Evolutionary conservation across 257 asterid genomes (phyloP), one percentile per base, ranked within the genome.

Genomic region (Petunia secreta): DNA sequence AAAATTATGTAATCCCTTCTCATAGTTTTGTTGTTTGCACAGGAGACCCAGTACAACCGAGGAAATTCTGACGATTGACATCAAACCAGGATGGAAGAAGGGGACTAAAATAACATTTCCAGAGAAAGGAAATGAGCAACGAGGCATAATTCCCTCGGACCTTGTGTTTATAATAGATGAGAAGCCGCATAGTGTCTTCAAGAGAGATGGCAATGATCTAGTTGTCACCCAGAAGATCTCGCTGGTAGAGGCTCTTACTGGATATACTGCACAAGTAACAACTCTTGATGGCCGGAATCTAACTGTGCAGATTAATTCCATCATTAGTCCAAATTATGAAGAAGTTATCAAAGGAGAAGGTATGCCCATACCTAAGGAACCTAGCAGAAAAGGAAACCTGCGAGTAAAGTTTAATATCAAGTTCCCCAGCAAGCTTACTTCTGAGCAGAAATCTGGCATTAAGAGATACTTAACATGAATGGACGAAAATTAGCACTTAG

Each of bases 31-130:
- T 60, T 82, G 65, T 52, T 63, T 37, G 80, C 57, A 75, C 91
- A 95, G 98, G 91, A 87, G 93, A 83, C 91, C 94, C 63, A 54
- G 86, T 36, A 84, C 93, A 2, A 81, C 84, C 14, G 96, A 93
- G 84, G 98, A 95, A 86, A 87, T 93, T 68, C 91, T 93, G 59
- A 86, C 95, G 0, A 93, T 95, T 6, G 95, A 89, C 80, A 91
- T 95, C 8, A 95, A 90, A 82, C 97, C 98, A 6, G 98, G 98
- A 14, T 93, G 98, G 98, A 95, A 95, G 83, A 93, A 95, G 85
- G 98, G 98, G 62, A 95, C 98, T 8, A 95, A 95, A 80, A 91
- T 95, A 84, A 95, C 98, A 16, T 95, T 95, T 71, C 98, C 95
- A 4, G 97, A 95, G 82, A 95, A 93, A 82, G 98, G 98, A 78